phyloP scores from a whole-genome alignment of 495 filamentous ascomycete genomes.

The Daldinia grandis region DNA sequence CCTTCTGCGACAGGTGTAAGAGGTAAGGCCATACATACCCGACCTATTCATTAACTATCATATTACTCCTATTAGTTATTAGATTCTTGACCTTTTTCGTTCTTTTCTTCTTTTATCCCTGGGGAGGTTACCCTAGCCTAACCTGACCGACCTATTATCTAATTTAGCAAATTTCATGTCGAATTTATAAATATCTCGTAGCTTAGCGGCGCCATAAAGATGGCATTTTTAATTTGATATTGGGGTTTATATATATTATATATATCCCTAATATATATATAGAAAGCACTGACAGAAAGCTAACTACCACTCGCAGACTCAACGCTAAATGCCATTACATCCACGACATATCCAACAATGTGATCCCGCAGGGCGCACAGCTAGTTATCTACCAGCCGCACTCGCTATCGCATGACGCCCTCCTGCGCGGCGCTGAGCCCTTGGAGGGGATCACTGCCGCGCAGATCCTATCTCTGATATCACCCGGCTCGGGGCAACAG shows the following conservation, averaged over 20 bases:
- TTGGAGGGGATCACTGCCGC: constrained; percentile 42
- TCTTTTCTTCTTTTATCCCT: no score
- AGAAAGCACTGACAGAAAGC: background rate
- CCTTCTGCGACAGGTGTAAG: constrained; percentile 45
- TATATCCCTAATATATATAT: no score
- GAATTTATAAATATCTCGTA: background rate
- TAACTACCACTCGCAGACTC: constrained; percentile 34
- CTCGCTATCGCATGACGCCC: constrained; percentile 37
- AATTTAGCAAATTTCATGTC: no score
- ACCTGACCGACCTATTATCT: background rate
- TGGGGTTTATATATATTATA: no score
- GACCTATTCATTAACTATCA: no score
- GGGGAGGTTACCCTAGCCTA: background rate
- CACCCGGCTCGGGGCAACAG: constrained; percentile 20
- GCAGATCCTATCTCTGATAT: constrained; percentile 44
- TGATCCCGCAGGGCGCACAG: constrained; percentile 24
- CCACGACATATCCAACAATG: constrained; percentile 37
- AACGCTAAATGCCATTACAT: constrained; percentile 47
- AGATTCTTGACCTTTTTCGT: background rate
- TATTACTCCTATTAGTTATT: background rate
- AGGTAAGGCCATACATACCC: constrained; percentile 27
- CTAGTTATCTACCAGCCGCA: constrained; percentile 44
- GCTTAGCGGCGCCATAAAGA: background rate
- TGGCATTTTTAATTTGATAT: background rate
- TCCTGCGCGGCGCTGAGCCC: constrained; percentile 42